Base-by-base conservation (phyloP, 495 filamentous ascomycete species). In the Penicillium egyptiacum region DNA sequence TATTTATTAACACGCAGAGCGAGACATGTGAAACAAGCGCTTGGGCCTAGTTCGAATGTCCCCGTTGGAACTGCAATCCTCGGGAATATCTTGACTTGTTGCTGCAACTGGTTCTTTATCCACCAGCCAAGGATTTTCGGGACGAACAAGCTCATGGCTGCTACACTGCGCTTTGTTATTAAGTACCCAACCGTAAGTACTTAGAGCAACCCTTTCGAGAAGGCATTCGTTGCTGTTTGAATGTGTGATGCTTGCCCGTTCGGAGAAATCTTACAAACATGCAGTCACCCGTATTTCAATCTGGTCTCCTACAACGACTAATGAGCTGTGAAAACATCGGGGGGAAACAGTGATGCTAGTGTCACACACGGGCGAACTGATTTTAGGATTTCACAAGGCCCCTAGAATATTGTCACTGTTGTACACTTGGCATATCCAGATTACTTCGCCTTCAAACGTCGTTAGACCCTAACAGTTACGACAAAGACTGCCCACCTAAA, bases 351-450 rank as follows among this genome's bases (percentile, higher is more conserved):
- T 3, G 30, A 23, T 48, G 26, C 45, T 17, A 19, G 7, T 14
- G 50, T 53, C 40, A 42, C 50, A 53, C 35, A 37, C 35, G 22
- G 37, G 26, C 26, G 26, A 48, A 53, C 31, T 37, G 20, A 37
- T 22, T 50, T n/a, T n/a, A 10, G 9, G 19, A 37, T 37, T 8
- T 17, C 47, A 50, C 30, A 50, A 50, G 31, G 31, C 12, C 46
- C 10, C 12, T 19, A 12, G 5, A 39, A 20, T 9, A 28, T 28
- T 28, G 45, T 31, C n/a, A 12, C n/a, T 10, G 10, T 20, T 48
- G 28, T 48, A 31, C 28, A 9, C 26, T 48, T 48, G 45, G 17
- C 45, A 31, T 31, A 31, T 31, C 1, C n/a, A 31, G n/a, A 9
- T 45, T 16, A 25, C 14, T 23, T 45, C 20, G 1, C 3, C 40